These are phyloP conservation scores for Chloranthus sessilifolius DNA, from an alignment of 164 flowering plant genomes.

Conservation along the genomic window DNA sequence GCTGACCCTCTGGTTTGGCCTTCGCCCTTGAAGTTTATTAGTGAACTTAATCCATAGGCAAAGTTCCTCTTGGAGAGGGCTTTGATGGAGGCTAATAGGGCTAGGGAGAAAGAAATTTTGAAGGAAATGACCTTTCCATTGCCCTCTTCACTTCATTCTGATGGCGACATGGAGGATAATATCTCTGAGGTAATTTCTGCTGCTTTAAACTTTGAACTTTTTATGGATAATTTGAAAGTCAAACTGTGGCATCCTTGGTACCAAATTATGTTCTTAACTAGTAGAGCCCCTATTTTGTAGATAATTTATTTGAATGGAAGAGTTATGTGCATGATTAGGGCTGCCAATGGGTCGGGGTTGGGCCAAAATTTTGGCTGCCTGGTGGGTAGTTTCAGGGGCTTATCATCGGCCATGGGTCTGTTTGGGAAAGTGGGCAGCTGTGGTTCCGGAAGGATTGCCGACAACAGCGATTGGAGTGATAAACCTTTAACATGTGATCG, in stretches of 20 bases:
- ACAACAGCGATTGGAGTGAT: constrained; percentile 40
- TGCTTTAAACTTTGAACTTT: neutral
- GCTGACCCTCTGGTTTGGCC: constrained; percentile 99
- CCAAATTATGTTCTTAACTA: too few species aligned
- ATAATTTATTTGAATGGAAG: too few species aligned
- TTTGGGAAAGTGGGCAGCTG: constrained; percentile 57
- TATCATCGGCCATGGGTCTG: constrained; percentile 47
- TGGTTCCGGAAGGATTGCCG: constrained; percentile 63
- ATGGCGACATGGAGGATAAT: constrained; percentile 44
- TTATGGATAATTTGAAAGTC: too few species aligned
- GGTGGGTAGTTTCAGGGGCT: constrained; percentile 84
- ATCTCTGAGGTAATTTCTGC: constrained; percentile 60
- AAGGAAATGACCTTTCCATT: constrained; percentile 46
- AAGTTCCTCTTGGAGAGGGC: constrained; percentile 74
- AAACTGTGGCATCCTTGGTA: too few species aligned
- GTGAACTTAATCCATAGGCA: constrained; percentile 87
- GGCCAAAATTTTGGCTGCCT: constrained; percentile 55
- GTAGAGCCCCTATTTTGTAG: too few species aligned
- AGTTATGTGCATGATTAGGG: constrained; percentile 33
- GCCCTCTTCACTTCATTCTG: constrained; percentile 63
- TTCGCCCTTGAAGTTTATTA: constrained; percentile 88
- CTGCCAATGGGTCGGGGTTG: constrained; percentile 30
- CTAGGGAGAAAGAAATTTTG: constrained; percentile 73
- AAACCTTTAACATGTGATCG: constrained; percentile 32
- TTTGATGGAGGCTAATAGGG: constrained; percentile 81